These are phyloP conservation scores for Xylaria sp. DNA, from an alignment of 2,329 filamentous ascomycete genomes.

Conservation along the genomic window DNA sequence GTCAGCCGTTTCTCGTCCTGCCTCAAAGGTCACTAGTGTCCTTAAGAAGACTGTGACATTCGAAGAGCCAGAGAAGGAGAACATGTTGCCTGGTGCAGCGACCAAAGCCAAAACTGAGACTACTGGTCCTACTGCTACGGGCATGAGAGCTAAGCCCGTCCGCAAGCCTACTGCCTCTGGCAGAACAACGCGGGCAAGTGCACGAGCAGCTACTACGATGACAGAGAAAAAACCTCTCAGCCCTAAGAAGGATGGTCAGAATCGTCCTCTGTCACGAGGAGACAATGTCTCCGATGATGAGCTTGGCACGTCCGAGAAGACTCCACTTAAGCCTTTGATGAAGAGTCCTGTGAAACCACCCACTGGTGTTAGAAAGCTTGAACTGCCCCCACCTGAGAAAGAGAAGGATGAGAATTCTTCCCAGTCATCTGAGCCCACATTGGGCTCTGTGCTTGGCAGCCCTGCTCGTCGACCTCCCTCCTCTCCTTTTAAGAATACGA, in stretches of 20 bases:
- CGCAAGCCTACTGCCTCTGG: constrained; percentile 57
- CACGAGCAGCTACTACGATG: constrained; percentile 50
- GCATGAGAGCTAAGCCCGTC: constrained; percentile 60
- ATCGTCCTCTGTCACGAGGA: constrained; percentile 58
- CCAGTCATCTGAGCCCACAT: constrained; percentile 52
- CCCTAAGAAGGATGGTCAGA: constrained; percentile 72
- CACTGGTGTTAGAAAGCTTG: constrained; percentile 51
- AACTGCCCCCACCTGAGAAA: constrained; percentile 46
- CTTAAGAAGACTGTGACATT: constrained; percentile 72
- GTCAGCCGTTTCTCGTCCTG: constrained; percentile 53
- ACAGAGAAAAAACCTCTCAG: constrained; percentile 65
- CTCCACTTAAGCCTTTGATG: constrained; percentile 63
- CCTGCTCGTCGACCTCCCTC: constrained; percentile 66
- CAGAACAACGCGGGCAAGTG: constrained; percentile 52
- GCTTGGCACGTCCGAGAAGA: constrained; percentile 63
- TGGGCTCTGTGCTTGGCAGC: constrained; percentile 58
- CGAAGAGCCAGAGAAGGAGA: constrained; percentile 73
- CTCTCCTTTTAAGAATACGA: constrained; percentile 64
- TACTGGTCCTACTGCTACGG: constrained; percentile 50
- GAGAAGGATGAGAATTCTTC: constrained; percentile 46
- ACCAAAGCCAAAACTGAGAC: constrained; percentile 52
- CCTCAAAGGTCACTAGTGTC: constrained; percentile 39
- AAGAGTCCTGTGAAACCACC: constrained; percentile 67
- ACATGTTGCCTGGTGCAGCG: constrained; percentile 57
- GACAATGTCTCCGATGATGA: constrained; percentile 67